Evolutionary conservation across 352 stramenopile genomes (phyloP), one percentile per base, ranked within the genome.

Genomic region (Elongisporangium undulatum): DNA sequence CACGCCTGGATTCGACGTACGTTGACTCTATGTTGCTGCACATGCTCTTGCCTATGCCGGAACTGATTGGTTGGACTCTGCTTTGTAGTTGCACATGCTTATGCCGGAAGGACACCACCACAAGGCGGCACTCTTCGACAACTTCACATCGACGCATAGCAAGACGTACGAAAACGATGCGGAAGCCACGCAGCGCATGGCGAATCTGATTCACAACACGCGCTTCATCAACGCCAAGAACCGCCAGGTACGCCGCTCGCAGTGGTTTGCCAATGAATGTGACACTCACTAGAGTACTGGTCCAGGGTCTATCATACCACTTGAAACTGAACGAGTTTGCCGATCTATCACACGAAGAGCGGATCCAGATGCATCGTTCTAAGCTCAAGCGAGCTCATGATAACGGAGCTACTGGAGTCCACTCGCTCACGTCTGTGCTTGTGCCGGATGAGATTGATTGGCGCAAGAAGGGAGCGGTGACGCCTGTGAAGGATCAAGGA

Each of bases 401-500:
- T 63, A 92, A 94, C 54, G 78, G 77, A 50, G 85, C 86, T 7
- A 72, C 61, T 51, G 56, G 62, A 13, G 38, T 79, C 21, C 81
- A 94, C 63, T 23, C 69, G 5, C 22, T 76, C 19, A 71, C 67
- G 6, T 79, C 71, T 21, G 57, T 79, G 16, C 50, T 62, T 4
- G 59, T 85, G 1, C 76, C 85, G 0, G 77, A 80, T n/a, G 85
- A 91, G 54, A 80, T 91, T 50, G 89, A 97, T 55, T 97, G 91
- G 91, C 82, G 86, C 17, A 73, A 66, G 57, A 90, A 93, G 51
- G 87, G 87, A 21, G 89, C 87, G 1, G 89, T 97, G 34, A 96
- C 86, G 3, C 82, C 84, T 3, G 87, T 97, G 55, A 97, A 97
- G 53, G 87, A 97, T 63, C 92, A 98, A 72, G 90, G 89, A 38